These are phyloP conservation scores for Aspergillus sp. DNA, from an alignment of 2,329 filamentous ascomycete species.

Conservation along the genomic window DNA sequence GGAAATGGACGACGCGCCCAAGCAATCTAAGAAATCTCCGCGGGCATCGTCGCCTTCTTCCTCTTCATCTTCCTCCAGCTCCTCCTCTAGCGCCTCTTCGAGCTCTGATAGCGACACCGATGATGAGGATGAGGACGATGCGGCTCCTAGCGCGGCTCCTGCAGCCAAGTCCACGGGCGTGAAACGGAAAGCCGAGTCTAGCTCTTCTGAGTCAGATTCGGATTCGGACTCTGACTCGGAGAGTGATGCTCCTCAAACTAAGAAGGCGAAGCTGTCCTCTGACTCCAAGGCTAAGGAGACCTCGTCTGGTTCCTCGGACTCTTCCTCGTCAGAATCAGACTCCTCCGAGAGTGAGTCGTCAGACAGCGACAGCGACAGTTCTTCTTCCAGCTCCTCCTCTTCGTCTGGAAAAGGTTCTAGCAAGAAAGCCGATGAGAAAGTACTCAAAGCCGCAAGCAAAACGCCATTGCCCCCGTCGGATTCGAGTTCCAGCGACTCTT, in stretches of 20 bases:
- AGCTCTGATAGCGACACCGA: constrained; percentile 45
- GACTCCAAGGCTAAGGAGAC: constrained; percentile 26
- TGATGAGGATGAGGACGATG: constrained; percentile 47
- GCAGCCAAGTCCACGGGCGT: constrained; percentile 33
- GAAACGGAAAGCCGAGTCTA: constrained; percentile 52
- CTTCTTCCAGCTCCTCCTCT: constrained; percentile 22
- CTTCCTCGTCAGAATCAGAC: constrained; percentile 16
- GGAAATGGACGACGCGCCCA: constrained; percentile 35
- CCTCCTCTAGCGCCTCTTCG: constrained; percentile 29
- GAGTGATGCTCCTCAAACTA: constrained; percentile 42
- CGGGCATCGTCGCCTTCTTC: constrained; percentile 22
- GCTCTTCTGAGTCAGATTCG: constrained; percentile 28
- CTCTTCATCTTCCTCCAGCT: constrained; percentile 24
- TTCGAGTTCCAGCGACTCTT: constrained; percentile 19
- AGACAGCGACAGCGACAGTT: constrained; percentile 32
- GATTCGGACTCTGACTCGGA: constrained; percentile 39
- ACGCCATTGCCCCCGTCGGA: constrained; percentile 29
- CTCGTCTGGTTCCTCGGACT: constrained; percentile 34
- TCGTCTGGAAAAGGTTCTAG: constrained; percentile 16
- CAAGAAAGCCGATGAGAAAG: constrained; percentile 20
- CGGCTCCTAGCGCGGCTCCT: constrained; percentile 26
- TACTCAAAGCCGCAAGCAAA: constrained; percentile 27
- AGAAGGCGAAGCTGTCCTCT: constrained; percentile 43
- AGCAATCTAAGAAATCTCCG: constrained; percentile 24
- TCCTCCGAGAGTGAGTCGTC: constrained; percentile 17